A percentile compares a stretch with the other conserved stretches of the same genome.
Conservation (phyloP, 495 filamentous ascomycete species). For the Lepraria neglecta region DNA sequence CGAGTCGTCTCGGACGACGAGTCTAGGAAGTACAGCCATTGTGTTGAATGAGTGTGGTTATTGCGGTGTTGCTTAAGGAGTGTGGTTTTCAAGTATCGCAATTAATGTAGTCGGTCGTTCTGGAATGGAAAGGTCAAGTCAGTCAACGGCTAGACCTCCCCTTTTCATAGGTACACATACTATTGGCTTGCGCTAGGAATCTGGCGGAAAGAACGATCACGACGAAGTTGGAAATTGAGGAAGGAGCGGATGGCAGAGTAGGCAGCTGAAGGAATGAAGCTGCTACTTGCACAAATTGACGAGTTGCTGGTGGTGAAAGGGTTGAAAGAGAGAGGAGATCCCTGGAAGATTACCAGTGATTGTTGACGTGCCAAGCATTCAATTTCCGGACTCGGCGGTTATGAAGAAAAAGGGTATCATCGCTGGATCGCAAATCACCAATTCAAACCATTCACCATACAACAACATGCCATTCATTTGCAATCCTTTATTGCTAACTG, state of each 20-base stretch:
- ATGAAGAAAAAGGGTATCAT: neutral
- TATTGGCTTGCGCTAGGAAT: slow-evolving; percentile 7
- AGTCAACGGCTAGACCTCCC: neutral
- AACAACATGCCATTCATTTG: too few relatives aligned
- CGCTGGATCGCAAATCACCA: neutral
- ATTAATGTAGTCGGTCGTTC: slow-evolving; percentile 1
- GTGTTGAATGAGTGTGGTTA: slow-evolving; percentile 8
- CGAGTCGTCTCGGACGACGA: slow-evolving; percentile 49
- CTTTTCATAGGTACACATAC: slow-evolving; percentile 10
- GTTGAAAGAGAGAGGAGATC: slow-evolving; percentile 19
- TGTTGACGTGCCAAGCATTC: slow-evolving; percentile 11
- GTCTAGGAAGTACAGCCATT: slow-evolving; percentile 26
- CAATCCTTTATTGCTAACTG: too few relatives aligned
- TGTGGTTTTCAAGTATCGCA: neutral
- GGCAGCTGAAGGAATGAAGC: slow-evolving; percentile 83
- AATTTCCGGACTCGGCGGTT: slow-evolving; percentile 13
- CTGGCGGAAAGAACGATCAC: slow-evolving; percentile 8
- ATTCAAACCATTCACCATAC: neutral
- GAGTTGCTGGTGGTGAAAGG: slow-evolving; percentile 26
- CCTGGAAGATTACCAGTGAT: slow-evolving; percentile 25
- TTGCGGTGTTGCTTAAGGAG: slow-evolving; percentile 1
- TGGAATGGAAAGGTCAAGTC: slow-evolving; percentile 1
- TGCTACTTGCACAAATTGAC: slow-evolving; percentile 49
- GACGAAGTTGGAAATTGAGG: neutral
- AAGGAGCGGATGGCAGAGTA: slow-evolving; percentile 51